Evolutionary conservation across 2,329 filamentous ascomycete genomes (phyloP).

Genomic region (Diaporthe batatas): DNA sequence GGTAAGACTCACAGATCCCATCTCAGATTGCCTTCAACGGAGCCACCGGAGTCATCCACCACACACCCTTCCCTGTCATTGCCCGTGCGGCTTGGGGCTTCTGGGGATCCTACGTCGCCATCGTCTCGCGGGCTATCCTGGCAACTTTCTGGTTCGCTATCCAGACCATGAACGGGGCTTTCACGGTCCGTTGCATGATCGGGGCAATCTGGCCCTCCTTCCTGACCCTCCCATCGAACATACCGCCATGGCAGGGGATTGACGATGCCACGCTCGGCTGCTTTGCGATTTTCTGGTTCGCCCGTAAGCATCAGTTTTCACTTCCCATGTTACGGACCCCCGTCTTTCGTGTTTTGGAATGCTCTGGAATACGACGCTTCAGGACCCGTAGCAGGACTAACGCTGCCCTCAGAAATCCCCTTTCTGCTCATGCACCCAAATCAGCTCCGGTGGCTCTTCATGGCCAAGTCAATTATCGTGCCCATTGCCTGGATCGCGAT

Average conservation of each 20-base stretch:
- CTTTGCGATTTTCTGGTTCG: conserved; percentile 48
- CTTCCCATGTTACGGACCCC: too few species aligned
- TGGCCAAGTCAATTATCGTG: conserved; percentile 43
- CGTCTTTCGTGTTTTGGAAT: too few species aligned
- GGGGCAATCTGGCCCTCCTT: conserved; percentile 57
- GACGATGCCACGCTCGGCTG: conserved; percentile 46
- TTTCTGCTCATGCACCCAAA: conserved; percentile 49
- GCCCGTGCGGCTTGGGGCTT: conserved; percentile 55
- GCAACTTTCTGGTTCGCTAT: conserved; percentile 55
- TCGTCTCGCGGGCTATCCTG: conserved; percentile 52
- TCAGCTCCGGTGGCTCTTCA: conserved; percentile 47
- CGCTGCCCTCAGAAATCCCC: conserved; percentile 43
- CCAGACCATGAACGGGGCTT: conserved; percentile 49
- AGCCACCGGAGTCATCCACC: conserved; percentile 52
- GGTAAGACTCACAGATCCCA: not conserved
- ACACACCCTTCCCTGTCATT: conserved; percentile 55
- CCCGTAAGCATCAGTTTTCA: conserved; percentile 27
- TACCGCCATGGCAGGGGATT: conserved; percentile 54
- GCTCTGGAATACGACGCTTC: too few species aligned
- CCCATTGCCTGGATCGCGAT: conserved; percentile 44
- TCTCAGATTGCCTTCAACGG: conserved; percentile 50
- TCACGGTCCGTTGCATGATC: conserved; percentile 37
- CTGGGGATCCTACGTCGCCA: conserved; percentile 51
- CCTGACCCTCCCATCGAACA: conserved; percentile 55
- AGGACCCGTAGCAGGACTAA: too few species aligned